These are phyloP conservation scores for Suillus discolor DNA, from an alignment of 768 basidiomycete genomes.

Conservation along the genomic window DNA sequence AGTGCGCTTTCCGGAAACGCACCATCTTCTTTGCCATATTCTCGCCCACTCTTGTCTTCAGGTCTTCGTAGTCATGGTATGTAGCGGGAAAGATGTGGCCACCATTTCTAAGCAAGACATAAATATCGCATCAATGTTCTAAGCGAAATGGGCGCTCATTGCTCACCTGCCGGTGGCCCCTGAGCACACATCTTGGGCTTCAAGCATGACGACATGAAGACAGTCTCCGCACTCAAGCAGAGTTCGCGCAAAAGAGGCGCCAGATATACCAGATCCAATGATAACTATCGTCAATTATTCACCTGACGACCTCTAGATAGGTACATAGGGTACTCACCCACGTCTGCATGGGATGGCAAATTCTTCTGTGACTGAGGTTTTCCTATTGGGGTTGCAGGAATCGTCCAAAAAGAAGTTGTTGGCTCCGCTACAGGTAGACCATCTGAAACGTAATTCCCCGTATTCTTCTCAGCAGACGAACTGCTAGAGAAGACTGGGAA, in stretches of 20 bases:
- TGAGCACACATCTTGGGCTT: constrained; percentile 60
- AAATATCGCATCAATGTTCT: not conserved
- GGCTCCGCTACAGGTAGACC: constrained; percentile 59
- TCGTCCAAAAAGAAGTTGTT: constrained; percentile 64
- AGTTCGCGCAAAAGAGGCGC: constrained; percentile 44
- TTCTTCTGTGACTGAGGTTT: constrained; percentile 21
- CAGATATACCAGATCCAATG: constrained; percentile 58
- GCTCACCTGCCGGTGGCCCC: constrained; percentile 54
- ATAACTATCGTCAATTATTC: constrained; percentile 32
- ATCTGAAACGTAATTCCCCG: constrained; percentile 31
- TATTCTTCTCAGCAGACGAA: constrained; percentile 11
- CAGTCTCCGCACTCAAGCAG: constrained; percentile 29
- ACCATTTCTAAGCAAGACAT: constrained; percentile 40
- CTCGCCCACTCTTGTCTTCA: constrained; percentile 41
- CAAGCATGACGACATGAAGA: constrained; percentile 53
- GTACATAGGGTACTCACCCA: constrained; percentile 36
- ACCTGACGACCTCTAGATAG: not conserved
- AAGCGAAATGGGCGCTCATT: constrained; percentile 3
- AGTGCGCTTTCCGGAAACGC: constrained; percentile 42
- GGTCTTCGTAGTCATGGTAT: constrained; percentile 45
- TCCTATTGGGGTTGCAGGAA: constrained; percentile 52
- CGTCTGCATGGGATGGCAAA: constrained; percentile 57
- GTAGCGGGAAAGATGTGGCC: constrained; percentile 53
- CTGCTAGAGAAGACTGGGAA: not conserved
- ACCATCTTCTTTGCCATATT: constrained; percentile 41